Conservation (phyloP, 2,329 filamentous ascomycete genomes). For the Ceratocystis harringtonii region DNA sequence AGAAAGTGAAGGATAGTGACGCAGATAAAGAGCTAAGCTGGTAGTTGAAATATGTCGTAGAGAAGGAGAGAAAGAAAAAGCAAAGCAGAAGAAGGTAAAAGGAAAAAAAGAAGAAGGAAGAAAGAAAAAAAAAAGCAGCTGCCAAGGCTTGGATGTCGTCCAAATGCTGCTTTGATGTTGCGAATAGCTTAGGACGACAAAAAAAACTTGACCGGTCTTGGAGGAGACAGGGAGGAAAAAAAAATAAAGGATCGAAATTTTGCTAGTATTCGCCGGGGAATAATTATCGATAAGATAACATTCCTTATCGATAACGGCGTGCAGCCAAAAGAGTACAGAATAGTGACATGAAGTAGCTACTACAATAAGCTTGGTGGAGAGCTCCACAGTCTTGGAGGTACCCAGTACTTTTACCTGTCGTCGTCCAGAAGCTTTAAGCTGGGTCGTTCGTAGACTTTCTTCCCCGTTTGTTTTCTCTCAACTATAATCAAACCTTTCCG, state of each 20-base stretch:
- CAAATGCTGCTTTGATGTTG: too few species aligned
- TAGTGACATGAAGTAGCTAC: not conserved
- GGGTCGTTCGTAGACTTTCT: not conserved
- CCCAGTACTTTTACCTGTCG: too few species aligned
- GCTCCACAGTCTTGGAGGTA: not conserved
- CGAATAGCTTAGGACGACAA: not conserved
- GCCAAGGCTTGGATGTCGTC: too few species aligned
- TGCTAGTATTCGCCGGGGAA: not conserved
- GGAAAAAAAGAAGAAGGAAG: not conserved
- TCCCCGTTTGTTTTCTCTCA: not conserved
- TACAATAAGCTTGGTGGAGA: not conserved
- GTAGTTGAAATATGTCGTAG: not conserved
- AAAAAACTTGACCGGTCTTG: not conserved
- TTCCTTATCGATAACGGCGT: slow-evolving; percentile 19
- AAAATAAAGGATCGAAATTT: not conserved
- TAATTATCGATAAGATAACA: not conserved
- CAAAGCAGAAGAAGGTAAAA: not conserved
- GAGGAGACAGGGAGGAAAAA: not conserved
- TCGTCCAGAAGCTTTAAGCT: not conserved
- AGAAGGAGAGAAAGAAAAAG: not conserved
- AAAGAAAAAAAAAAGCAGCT: not conserved
- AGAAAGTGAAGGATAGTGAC: not conserved
- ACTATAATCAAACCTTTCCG: not conserved
- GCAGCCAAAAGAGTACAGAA: slow-evolving; percentile 15
- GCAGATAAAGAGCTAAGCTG: not conserved